Evolutionary conservation across 2,329 filamentous ascomycete genomes (phyloP).

Genomic region (Monilinia fructicola): DNA sequence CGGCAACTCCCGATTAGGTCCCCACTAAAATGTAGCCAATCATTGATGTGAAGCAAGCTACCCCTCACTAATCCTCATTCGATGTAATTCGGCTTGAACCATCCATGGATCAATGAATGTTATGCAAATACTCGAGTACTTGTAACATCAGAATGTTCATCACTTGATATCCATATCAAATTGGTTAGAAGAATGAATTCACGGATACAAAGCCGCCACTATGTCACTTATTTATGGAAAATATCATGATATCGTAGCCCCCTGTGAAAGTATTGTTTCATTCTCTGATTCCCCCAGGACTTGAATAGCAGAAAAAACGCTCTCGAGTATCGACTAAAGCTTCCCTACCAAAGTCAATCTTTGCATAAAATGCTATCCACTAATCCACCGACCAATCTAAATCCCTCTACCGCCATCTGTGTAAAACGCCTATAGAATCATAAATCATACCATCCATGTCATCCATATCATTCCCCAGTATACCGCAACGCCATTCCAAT

Average conservation of each 20-base stretch:
- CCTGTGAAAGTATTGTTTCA: background rate
- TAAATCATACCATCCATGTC: background rate
- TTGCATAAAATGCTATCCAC: background rate
- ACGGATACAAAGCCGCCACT: background rate
- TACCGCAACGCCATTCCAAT: slow-evolving; percentile 20
- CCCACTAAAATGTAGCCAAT: slow-evolving; percentile 2
- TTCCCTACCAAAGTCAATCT: background rate
- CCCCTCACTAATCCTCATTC: slow-evolving; percentile 16
- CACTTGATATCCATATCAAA: background rate
- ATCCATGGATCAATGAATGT: too few species aligned
- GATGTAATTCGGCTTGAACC: background rate
- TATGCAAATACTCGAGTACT: background rate
- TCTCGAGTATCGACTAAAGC: background rate
- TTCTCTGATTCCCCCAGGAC: background rate
- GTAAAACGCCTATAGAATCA: slow-evolving; percentile 15
- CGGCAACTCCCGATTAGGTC: slow-evolving; percentile 21
- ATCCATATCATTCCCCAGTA: background rate
- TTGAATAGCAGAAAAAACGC: background rate
- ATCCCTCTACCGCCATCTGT: slow-evolving; percentile 4
- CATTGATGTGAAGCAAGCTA: background rate
- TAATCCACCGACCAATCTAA: slow-evolving; percentile 4
- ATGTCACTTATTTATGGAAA: background rate
- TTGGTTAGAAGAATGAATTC: too few species aligned
- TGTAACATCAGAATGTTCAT: background rate
- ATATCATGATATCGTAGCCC: background rate